These are phyloP conservation scores for Salvia miltiorrhiza DNA, from an alignment of 257 asterid genomes.

Conservation along the genomic window DNA sequence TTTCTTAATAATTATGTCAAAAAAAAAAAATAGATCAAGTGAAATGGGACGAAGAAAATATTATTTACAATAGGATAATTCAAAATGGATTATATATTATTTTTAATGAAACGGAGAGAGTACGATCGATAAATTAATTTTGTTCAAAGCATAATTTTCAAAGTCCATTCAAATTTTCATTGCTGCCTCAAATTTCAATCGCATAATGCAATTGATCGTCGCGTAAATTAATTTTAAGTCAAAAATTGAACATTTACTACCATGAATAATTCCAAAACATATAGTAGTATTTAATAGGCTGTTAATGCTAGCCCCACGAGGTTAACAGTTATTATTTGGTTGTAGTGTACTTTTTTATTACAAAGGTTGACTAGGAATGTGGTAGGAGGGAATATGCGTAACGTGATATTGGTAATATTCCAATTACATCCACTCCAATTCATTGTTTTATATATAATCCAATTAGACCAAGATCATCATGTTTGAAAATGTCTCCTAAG, in stretches of 20 bases:
- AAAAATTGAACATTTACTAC: background rate
- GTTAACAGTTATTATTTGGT: conserved; percentile 2
- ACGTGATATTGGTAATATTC: conserved; percentile 23
- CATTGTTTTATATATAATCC: background rate
- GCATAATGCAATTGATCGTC: background rate
- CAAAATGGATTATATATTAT: no score
- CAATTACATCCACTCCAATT: conserved; percentile 5
- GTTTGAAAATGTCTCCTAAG: background rate
- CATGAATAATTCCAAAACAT: background rate
- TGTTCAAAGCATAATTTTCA: background rate
- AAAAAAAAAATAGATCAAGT: no score
- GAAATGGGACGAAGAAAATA: no score
- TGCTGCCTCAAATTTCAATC: background rate
- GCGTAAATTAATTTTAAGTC: background rate
- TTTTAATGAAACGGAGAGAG: no score
- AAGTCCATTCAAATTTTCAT: background rate
- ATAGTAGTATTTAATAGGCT: no score
- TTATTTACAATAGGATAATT: no score
- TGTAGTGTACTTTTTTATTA: background rate
- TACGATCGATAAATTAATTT: background rate
- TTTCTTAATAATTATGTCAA: no score
- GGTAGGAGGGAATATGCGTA: conserved; percentile 27
- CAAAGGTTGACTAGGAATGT: conserved; percentile 15
- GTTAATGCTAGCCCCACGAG: background rate
- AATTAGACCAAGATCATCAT: background rate